Percentiles rank a stretch among this genome's conserved stretches.
These are phyloP conservation scores for Colletotrichum echinochloae DNA, from an alignment of 2,329 filamentous ascomycete genomes.

Conservation along the genomic window DNA sequence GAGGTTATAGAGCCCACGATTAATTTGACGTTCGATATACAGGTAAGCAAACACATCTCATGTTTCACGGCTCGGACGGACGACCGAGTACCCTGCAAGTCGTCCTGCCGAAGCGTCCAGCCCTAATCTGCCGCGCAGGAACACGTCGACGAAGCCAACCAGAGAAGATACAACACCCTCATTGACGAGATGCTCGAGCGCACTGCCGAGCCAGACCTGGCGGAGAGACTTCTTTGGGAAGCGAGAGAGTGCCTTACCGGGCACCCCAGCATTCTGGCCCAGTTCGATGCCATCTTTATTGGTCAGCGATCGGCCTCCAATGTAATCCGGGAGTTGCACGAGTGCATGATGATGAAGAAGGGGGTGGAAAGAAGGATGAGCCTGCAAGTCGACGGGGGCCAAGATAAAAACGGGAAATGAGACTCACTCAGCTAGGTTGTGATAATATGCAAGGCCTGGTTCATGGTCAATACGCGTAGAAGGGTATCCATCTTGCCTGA, in stretches of 20 bases:
- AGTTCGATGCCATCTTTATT: constrained; percentile 33
- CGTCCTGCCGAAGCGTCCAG: too few relatives aligned
- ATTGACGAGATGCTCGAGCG: constrained; percentile 34
- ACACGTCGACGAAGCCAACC: constrained; percentile 31
- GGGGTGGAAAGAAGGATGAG: constrained; percentile 26
- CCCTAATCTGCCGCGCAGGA: neutral
- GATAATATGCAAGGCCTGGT: neutral
- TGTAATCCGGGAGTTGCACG: constrained; percentile 28
- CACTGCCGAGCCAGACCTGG: constrained; percentile 19
- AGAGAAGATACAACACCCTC: constrained; percentile 34
- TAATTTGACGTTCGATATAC: constrained; percentile 32
- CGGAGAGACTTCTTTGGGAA: constrained; percentile 32
- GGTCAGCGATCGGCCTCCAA: constrained; percentile 9
- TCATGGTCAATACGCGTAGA: too few relatives aligned
- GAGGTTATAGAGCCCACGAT: constrained; percentile 28
- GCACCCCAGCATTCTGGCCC: constrained; percentile 10
- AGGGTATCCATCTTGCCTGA: neutral
- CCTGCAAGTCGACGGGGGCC: neutral
- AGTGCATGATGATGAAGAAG: constrained; percentile 32
- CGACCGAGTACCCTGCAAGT: too few relatives aligned
- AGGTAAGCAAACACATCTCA: constrained; percentile 1
- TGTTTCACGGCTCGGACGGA: too few relatives aligned
- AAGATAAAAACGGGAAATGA: neutral
- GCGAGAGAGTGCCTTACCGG: constrained; percentile 27
- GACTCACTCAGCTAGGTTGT: too few relatives aligned